Evolutionary conservation across 306 rosid genomes (phyloP).

Genomic region (Cicer chorassanicum): DNA sequence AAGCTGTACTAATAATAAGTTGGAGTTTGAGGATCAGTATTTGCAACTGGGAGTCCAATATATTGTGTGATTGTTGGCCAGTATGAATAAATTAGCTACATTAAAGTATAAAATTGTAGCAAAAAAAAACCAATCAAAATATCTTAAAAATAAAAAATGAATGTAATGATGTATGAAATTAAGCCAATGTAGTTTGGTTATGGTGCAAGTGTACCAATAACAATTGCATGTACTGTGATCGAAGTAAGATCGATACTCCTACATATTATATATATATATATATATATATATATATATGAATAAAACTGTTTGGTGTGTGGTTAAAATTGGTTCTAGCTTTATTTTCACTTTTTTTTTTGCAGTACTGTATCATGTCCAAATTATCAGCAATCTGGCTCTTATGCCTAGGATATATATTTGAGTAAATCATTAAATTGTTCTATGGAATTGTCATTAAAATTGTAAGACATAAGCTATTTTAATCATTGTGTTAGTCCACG

Average conservation of each 20-base stretch:
- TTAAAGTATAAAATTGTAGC: background rate
- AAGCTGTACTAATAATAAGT: constrained; percentile 2
- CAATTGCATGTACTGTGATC: constrained; percentile 9
- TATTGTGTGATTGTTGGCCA: background rate
- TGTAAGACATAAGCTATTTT: too few relatives aligned
- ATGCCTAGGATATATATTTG: background rate
- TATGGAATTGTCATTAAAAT: too few relatives aligned
- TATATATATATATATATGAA: constrained; percentile 30
- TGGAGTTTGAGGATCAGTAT: background rate
- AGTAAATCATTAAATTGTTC: too few relatives aligned
- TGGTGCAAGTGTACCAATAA: constrained; percentile 14
- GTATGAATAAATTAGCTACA: constrained; percentile 14
- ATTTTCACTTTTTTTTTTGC: background rate
- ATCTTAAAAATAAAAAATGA: background rate
- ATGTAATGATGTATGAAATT: constrained; percentile 28
- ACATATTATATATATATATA: constrained; percentile 17
- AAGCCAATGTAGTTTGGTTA: constrained; percentile 34
- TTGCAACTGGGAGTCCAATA: constrained; percentile 8
- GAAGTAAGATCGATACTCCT: constrained; percentile 1
- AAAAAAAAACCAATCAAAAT: background rate
- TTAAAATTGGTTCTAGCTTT: constrained; percentile 4
- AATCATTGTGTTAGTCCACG: too few relatives aligned
- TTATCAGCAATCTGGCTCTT: background rate
- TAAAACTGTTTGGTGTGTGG: constrained; percentile 25
- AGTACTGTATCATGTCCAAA: background rate